Percentiles rank a stretch among this genome's conserved stretches.
Evolutionary conservation across 2,329 filamentous ascomycete species (phyloP).

Genomic region (Tetracladium maxilliforme): DNA sequence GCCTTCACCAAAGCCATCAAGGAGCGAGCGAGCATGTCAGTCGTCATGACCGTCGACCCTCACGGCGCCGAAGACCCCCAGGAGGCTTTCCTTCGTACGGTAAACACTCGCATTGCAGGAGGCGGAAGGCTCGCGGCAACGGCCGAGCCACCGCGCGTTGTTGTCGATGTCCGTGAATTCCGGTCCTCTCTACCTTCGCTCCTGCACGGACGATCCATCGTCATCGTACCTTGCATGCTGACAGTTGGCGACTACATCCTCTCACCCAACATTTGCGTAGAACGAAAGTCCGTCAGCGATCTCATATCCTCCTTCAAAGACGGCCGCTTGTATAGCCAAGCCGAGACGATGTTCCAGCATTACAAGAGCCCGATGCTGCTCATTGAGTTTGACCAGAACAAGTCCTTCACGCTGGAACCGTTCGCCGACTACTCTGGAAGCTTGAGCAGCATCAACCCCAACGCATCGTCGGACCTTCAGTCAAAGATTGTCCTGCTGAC

Average conservation of each 20-base stretch:
- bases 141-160: slow-evolving; percentile 73
- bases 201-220: slow-evolving; percentile 75
- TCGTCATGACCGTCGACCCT: slow-evolving; percentile 65
- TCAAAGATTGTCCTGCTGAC: slow-evolving; percentile 85
- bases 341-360: slow-evolving; percentile 86
- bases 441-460: slow-evolving; percentile 45
- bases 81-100: slow-evolving; percentile 81
- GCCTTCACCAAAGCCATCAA: slow-evolving; percentile 90
- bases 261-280: slow-evolving; percentile 79
- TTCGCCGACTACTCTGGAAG: slow-evolving; percentile 53
- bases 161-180: slow-evolving; percentile 94
- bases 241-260: slow-evolving; percentile 95
- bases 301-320: slow-evolving; percentile 85
- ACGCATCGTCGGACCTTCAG: slow-evolving; percentile 63
- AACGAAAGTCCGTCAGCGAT: slow-evolving; percentile 87
- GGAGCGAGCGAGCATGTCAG: slow-evolving; percentile 83
- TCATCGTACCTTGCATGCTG: slow-evolving; percentile 85
- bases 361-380: slow-evolving; percentile 84
- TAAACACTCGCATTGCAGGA: slow-evolving; percentile 93
- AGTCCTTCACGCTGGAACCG: slow-evolving; percentile 86
- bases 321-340: slow-evolving; percentile 81
- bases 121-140: slow-evolving; percentile 76
- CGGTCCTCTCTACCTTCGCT: slow-evolving; percentile 83
- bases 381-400: slow-evolving; percentile 96
- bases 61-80: slow-evolving; percentile 65